Evolutionary conservation across 208 protist genomes (phyloP).

Genomic region (Novymonas esmeraldas): DNA sequence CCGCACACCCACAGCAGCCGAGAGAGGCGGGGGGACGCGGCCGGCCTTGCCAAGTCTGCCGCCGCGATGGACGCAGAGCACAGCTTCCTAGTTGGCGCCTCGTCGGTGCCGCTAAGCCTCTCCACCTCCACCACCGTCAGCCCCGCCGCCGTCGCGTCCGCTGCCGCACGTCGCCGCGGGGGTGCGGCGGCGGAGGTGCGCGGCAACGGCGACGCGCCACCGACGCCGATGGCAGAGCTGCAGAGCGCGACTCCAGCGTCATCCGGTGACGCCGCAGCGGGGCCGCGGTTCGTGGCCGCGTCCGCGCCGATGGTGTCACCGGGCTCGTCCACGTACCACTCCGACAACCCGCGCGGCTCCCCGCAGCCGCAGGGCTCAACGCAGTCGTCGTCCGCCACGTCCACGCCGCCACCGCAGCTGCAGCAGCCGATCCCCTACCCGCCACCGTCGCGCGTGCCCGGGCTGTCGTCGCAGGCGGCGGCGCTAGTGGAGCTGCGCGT

Average conservation of each 20-base stretch:
- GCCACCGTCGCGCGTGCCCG: slow-evolving; percentile 2
- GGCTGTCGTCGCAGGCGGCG: slow-evolving; percentile 21
- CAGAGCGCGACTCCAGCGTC: not conserved
- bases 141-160: too few species aligned
- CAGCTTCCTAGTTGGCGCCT: not conserved
- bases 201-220: not conserved
- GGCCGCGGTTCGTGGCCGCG: not conserved
- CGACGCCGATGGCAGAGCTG: not conserved
- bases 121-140: not conserved
- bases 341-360: too few species aligned
- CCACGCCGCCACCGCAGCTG: not conserved
- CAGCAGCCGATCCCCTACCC: slow-evolving; percentile 23
- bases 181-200: not conserved
- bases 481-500: slow-evolving; percentile 36
- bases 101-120: not conserved
- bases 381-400: not conserved
- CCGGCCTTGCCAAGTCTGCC: not conserved
- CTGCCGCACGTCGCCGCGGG: too few species aligned
- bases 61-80: not conserved
- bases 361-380: not conserved
- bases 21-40: not conserved
- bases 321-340: not conserved
- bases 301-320: not conserved
- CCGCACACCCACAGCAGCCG: too few species aligned
- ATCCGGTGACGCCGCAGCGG: not conserved